Evolutionary conservation across 2,329 filamentous ascomycete genomes (phyloP), one percentile per base, ranked within the genome.

Genomic region (Calonectria fujianensis): DNA sequence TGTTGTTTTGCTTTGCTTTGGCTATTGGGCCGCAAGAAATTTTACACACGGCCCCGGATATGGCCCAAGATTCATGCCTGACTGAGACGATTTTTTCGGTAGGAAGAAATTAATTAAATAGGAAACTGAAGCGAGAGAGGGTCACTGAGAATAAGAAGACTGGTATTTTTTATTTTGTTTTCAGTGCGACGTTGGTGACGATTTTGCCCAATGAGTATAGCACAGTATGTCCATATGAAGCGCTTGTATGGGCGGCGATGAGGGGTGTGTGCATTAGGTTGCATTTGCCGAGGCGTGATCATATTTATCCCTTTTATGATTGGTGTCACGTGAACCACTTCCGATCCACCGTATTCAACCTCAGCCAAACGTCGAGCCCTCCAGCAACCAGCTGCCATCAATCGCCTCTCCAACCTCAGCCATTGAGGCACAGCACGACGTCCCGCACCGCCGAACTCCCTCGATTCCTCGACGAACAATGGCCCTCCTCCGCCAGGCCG

Each of bases 401-500:
- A 75, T 69, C 77, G 74, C 72, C 76, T 72, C 75, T 71, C 75
- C 75, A 77, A 75, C 69, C 57, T 72, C 74, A 80, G 78, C 82
- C 80, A 83, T 82, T 83, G 81, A 81, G 79, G 78, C 79, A 76
- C 74, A 71, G 41, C 67, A 74, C 72, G 75, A 78, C 75, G 72
- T 71, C 65, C 71, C 69, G 48, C 78, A 80, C 78, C 78, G 76
- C 78, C 75, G 75, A 76, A 77, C 50, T 64, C 39, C 75, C 73
- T 63, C 66, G 57, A 75, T 31, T 66, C 61, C 71, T 72, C 75
- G 76, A 78, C 76, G 67, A 77, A 76, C 74, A 76, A 86, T 86
- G 85, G 82, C 80, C 72, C 77, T 85, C 77, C 76, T 85, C 76
- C 85, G 85, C 76, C 82, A 84, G 72, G 78, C 84, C 74, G 82